Conservation (phyloP, 1,284 basidiomycete species). For the Apiotrichum veenhuisii region DNA sequence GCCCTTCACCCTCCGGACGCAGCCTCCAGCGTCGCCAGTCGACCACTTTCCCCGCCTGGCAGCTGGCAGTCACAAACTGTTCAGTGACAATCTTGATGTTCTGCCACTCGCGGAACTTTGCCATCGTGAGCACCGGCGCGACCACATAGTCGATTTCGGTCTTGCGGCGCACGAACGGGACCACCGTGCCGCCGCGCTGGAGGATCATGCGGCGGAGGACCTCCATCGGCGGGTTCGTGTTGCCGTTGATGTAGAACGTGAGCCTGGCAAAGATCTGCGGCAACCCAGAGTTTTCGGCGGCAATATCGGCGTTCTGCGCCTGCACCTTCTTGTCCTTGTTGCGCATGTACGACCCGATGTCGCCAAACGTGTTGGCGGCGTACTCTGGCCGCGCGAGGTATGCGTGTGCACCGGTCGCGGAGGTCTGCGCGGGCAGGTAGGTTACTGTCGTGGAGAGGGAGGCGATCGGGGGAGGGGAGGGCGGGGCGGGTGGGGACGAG, state of each 20-base stretch:
- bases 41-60: slow-evolving; percentile 58
- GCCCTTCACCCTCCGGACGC: slow-evolving; percentile 10
- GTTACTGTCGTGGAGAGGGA: neutral
- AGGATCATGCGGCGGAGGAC: slow-evolving; percentile 76
- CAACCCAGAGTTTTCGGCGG: slow-evolving; percentile 38
- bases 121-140: slow-evolving; percentile 81
- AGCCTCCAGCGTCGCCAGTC: slow-evolving; percentile 47
- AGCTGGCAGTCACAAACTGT: slow-evolving; percentile 80
- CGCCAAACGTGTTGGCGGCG: slow-evolving; percentile 73
- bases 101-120: slow-evolving; percentile 82
- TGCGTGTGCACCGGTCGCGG: slow-evolving; percentile 15
- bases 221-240: slow-evolving; percentile 80
- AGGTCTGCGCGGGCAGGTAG: neutral
- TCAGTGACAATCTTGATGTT: slow-evolving; percentile 82
- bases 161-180: slow-evolving; percentile 54
- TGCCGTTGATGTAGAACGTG: slow-evolving; percentile 86
- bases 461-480: neutral
- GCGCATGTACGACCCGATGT: slow-evolving; percentile 79
- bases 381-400: slow-evolving; percentile 55
- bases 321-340: slow-evolving; percentile 87
- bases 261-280: slow-evolving; percentile 67
- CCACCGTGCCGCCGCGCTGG: slow-evolving; percentile 75
- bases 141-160: slow-evolving; percentile 61
- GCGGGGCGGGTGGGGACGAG: neutral
- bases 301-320: slow-evolving; percentile 70